Percentiles rank a stretch among this genome's conserved stretches.
Conservation (phyloP, 1,284 basidiomycete species). For the Ganoderma multipileum region DNA sequence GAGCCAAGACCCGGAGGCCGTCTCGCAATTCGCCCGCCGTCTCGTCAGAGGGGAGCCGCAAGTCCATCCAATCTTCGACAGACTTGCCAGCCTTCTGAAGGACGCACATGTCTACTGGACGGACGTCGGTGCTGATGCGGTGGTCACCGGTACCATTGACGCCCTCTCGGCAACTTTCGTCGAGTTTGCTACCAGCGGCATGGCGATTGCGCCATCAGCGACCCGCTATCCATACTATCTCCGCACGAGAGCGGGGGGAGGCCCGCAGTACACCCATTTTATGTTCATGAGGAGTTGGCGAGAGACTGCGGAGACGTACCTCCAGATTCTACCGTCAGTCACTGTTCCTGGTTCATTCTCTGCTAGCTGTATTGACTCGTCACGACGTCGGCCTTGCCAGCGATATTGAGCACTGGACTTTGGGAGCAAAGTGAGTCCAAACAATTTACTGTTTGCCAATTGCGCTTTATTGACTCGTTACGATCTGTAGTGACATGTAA, state of each 20-base stretch:
- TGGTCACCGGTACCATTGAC: conserved; percentile 28
- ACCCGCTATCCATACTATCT: conserved; percentile 29
- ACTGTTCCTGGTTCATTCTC: background rate
- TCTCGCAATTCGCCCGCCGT: conserved; percentile 27
- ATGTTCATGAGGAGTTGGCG: conserved; percentile 30
- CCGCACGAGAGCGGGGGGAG: conserved; percentile 25
- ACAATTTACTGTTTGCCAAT: background rate
- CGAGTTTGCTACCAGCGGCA: conserved; percentile 24
- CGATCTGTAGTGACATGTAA: conserved; percentile 25
- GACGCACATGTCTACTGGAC: conserved; percentile 28
- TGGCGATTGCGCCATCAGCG: conserved; percentile 19
- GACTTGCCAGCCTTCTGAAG: conserved; percentile 22
- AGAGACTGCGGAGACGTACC: conserved; percentile 25
- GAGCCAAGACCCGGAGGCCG: conserved; percentile 21
- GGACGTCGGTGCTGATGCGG: conserved; percentile 27
- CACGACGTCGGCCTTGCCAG: background rate
- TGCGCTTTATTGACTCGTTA: background rate
- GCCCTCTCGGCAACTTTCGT: conserved; percentile 23
- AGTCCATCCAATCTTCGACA: conserved; percentile 28
- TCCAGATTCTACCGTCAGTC: conserved; percentile 30
- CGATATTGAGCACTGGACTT: conserved; percentile 30
- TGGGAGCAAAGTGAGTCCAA: conserved; percentile 27
- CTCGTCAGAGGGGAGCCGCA: conserved; percentile 24
- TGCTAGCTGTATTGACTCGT: background rate
- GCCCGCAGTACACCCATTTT: conserved; percentile 29